Base-by-base conservation (phyloP, 2,329 filamentous ascomycete genomes). In the Raffaelea ambrosiae region DNA sequence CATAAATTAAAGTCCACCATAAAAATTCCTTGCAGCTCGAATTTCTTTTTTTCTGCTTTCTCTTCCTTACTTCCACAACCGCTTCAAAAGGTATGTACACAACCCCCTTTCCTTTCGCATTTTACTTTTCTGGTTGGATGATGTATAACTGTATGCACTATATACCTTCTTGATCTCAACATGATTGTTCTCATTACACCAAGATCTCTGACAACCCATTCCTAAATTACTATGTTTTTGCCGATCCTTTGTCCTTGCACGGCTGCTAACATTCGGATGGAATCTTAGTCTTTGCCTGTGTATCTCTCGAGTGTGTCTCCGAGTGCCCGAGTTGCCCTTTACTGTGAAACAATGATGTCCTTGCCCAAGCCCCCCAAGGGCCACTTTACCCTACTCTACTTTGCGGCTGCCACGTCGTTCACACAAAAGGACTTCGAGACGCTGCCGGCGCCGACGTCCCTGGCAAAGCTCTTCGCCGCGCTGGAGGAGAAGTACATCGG, bases 311-410 rank as follows among this genome's bases (percentile, higher is more conserved):
- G 26, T 13, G 26, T 7, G 7, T 29, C 26, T 13, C 13, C 26
- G 26, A n/a, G n/a, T n/a, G n/a, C n/a, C 26, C 26, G 26, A 7
- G 13, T 29, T 29, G 7, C 13, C 13, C 7, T 29, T 29, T 23
- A 35, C 31, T 16, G 13, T 33, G 38, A 40, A 40, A 29, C 40
- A 20, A 70, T 70, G 65, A 20, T 44, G n/a, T 23, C 50, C 9
- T n/a, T 41, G 2, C 60, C 71, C 0, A 76, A 72, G 52, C 64
- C 76, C 11, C 77, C 79, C 1, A 54, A 68, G 40, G 82, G 76
- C n/a, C 76, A 86, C 55, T 94, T 93, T 68, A 85, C 76, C 49
- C 69, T 94, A 41, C 77, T 93, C 48, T 94, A 91, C 67, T 94
- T 94, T 66, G 88, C 87, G 49, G 77, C 79, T 52, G 86, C 86